Conservation (phyloP, 352 stramenopile species). For the Pythium myriotylum region DNA sequence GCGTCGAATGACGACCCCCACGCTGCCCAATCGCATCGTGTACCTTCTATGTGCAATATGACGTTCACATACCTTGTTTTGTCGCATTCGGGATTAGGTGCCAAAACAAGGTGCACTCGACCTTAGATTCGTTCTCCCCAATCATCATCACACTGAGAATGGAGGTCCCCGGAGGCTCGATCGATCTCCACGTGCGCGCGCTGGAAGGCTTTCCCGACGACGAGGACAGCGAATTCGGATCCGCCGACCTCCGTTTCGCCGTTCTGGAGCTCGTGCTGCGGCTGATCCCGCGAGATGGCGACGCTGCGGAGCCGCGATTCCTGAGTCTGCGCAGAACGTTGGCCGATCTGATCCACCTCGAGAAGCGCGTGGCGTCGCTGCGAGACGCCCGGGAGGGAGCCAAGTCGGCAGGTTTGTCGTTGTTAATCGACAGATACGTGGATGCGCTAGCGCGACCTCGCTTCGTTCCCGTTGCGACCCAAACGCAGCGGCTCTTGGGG, state of each 20-base stretch:
- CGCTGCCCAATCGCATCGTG: too few species aligned
- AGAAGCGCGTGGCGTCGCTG: background rate
- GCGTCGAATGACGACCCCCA: too few species aligned
- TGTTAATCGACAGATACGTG: background rate
- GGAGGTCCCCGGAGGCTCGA: background rate
- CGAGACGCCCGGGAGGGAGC: background rate
- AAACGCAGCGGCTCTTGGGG: conserved; percentile 12
- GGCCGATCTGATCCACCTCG: conserved; percentile 18
- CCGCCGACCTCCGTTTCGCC: conserved; percentile 1
- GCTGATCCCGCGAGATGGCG: background rate
- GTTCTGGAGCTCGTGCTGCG: conserved; percentile 15
- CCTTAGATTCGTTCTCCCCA: too few species aligned
- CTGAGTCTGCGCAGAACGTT: conserved; percentile 10
- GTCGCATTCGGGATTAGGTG: too few species aligned
- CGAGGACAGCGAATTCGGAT: background rate
- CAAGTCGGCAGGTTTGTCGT: background rate
- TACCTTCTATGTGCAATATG: too few species aligned
- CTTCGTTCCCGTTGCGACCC: conserved; percentile 2
- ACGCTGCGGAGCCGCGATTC: background rate
- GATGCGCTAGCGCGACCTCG: background rate
- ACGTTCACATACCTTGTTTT: too few species aligned
- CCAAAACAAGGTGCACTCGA: too few species aligned
- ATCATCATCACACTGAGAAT: background rate
- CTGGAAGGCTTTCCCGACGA: conserved; percentile 19
- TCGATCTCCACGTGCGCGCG: conserved; percentile 17